Conservation (phyloP, 768 basidiomycete genomes). For the Rhizopogon vinicolor region DNA sequence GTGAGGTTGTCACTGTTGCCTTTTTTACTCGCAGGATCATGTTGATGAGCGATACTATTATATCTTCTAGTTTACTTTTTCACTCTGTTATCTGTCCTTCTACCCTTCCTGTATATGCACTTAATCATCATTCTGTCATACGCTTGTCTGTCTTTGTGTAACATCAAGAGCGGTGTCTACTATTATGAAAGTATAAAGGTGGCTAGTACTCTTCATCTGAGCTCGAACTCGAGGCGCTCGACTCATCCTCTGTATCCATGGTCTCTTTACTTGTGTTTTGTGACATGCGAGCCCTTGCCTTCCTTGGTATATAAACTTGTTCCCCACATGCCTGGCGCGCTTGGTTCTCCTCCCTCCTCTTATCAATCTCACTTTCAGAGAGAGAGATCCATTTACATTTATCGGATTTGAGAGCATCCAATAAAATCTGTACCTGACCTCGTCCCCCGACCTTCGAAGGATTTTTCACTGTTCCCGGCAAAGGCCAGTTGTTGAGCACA, state of each 20-base stretch:
- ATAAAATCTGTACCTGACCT: neutral
- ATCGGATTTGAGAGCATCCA: neutral
- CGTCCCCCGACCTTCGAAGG: conserved; percentile 1
- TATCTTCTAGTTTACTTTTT: no score
- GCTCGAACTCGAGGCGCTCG: neutral
- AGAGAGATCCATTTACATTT: neutral
- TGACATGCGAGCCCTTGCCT: neutral
- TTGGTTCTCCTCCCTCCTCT: neutral
- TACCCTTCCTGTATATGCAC: no score
- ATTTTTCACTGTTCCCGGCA: neutral
- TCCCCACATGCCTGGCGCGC: conserved; percentile 1
- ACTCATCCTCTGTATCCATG: neutral
- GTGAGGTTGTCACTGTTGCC: no score
- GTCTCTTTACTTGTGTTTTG: neutral
- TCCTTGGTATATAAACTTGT: conserved; percentile 1
- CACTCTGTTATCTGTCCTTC: no score
- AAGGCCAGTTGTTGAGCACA: neutral
- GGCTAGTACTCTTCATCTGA: neutral
- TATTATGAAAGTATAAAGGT: neutral
- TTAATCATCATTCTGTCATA: neutral
- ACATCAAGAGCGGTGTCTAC: no score
- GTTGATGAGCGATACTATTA: no score
- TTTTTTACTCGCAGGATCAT: no score
- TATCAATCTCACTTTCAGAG: neutral
- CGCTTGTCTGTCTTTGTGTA: neutral